Conservation (phyloP, 2,329 filamentous ascomycete species). For the Beauveria varroae region DNA sequence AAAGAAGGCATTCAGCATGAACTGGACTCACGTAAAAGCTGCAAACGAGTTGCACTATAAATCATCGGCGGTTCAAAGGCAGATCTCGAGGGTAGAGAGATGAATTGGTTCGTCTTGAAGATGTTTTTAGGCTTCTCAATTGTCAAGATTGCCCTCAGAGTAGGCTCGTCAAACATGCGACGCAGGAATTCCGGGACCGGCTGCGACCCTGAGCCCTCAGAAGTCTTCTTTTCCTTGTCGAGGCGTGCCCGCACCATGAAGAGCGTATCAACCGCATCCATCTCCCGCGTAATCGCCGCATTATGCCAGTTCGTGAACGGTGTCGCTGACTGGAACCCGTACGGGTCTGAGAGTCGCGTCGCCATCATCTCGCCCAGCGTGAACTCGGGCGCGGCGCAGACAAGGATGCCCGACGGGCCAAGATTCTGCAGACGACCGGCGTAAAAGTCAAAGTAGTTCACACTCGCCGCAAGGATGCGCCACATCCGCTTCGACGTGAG, state of each 20-base stretch:
- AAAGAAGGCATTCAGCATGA: not conserved
- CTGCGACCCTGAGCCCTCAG: not conserved
- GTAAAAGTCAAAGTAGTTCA: slow-evolving; percentile 22
- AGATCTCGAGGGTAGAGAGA: not conserved
- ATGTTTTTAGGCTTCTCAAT: slow-evolving; percentile 10
- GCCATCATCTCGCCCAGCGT: slow-evolving; percentile 16
- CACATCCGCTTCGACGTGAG: slow-evolving; percentile 18
- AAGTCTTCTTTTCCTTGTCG: not conserved
- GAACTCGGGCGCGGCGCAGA: slow-evolving; percentile 20
- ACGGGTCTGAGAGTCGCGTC: slow-evolving; percentile 8
- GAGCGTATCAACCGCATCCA: slow-evolving; percentile 2
- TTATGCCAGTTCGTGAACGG: slow-evolving; percentile 11
- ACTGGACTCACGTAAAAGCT: slow-evolving; percentile 16
- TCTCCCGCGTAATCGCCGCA: slow-evolving; percentile 13
- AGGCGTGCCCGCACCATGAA: not conserved
- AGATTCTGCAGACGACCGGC: slow-evolving; percentile 13
- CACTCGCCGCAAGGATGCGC: slow-evolving; percentile 17
- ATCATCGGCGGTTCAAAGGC: slow-evolving; percentile 14
- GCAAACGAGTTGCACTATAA: slow-evolving; percentile 11
- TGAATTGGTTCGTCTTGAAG: slow-evolving; percentile 15
- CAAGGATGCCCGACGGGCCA: slow-evolving; percentile 18
- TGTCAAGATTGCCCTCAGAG: not conserved
- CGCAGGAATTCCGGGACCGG: not conserved
- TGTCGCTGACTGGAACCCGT: not conserved
- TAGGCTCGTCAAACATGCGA: not conserved